Percentiles rank a stretch among this genome's conserved stretches.
Evolutionary conservation across 192 early-diverging fungal species (phyloP).

Genomic region (Podila clonocystis): DNA sequence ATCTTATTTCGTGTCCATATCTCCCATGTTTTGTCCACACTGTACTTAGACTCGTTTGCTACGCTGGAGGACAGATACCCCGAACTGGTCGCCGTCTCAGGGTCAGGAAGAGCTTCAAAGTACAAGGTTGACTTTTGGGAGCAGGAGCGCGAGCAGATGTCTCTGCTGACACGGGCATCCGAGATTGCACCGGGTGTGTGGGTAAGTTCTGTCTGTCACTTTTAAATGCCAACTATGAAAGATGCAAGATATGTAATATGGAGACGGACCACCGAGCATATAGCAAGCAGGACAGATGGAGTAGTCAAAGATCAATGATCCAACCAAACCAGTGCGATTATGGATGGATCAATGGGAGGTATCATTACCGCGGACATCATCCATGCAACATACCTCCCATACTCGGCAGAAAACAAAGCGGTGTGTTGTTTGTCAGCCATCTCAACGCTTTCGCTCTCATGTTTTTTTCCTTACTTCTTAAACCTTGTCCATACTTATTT

Average conservation of each 20-base stretch:
- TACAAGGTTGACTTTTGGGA: slow-evolving; percentile 61
- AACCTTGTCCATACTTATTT: neutral
- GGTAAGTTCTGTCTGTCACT: slow-evolving; percentile 37
- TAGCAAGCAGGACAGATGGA: too few relatives aligned
- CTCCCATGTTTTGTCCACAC: neutral
- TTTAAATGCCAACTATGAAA: too few relatives aligned
- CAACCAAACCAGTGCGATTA: too few relatives aligned
- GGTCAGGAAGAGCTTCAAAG: slow-evolving; percentile 28
- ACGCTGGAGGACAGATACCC: slow-evolving; percentile 54
- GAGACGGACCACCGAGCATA: too few relatives aligned
- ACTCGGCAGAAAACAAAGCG: too few relatives aligned
- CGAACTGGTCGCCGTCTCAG: slow-evolving; percentile 47
- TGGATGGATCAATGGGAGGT: too few relatives aligned
- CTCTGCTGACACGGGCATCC: slow-evolving; percentile 52
- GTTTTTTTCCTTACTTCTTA: neutral
- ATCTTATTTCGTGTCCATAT: neutral
- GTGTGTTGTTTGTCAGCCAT: too few relatives aligned
- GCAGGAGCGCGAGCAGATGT: slow-evolving; percentile 63
- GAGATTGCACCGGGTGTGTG: slow-evolving; percentile 59
- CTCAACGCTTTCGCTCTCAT: too few relatives aligned
- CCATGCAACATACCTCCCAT: too few relatives aligned
- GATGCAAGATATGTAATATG: too few relatives aligned
- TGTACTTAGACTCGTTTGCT: slow-evolving; percentile 52
- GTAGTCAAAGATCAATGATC: too few relatives aligned
- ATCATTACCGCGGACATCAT: too few relatives aligned